Percentiles rank a stretch among this genome's conserved stretches.
These are phyloP conservation scores for Selaginella moellendorffii DNA, from an alignment of 75 land plant genomes.

Conservation along the genomic window DNA sequence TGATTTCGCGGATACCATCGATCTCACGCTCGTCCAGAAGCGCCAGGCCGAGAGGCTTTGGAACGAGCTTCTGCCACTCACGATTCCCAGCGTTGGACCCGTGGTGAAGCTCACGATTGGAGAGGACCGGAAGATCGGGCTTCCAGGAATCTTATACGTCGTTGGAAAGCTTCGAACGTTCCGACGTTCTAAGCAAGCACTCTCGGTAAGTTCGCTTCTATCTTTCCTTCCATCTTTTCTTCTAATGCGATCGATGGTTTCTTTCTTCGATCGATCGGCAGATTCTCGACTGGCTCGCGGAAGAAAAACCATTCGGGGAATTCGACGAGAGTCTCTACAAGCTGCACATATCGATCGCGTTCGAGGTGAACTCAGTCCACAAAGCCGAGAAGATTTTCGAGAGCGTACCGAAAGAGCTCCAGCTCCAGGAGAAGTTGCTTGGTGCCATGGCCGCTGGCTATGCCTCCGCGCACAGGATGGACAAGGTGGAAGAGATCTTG, in stretches of 20 bases:
- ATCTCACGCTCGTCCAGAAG: background rate
- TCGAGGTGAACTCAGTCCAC: background rate
- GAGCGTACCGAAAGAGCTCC: background rate
- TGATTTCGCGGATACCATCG: background rate
- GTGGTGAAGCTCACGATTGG: background rate
- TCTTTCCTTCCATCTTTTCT: too few species aligned
- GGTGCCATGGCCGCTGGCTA: background rate
- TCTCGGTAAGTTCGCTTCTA: background rate
- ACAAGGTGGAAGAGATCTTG: background rate
- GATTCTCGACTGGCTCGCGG: background rate
- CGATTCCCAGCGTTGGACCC: background rate
- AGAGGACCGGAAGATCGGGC: background rate
- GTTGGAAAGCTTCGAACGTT: background rate
- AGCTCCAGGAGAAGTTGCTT: background rate
- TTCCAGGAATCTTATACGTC: background rate
- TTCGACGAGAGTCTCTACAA: background rate
- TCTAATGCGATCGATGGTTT: too few species aligned
- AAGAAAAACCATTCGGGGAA: background rate
- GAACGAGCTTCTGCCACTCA: background rate
- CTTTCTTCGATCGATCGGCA: too few species aligned
- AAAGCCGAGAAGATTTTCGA: background rate
- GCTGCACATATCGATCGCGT: background rate
- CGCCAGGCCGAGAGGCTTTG: background rate
- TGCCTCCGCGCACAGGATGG: background rate
- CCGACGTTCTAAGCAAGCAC: background rate